These are phyloP conservation scores for Phoenix roebelenii DNA, from an alignment of 176 grass and related monocot genomes.

Conservation along the genomic window DNA sequence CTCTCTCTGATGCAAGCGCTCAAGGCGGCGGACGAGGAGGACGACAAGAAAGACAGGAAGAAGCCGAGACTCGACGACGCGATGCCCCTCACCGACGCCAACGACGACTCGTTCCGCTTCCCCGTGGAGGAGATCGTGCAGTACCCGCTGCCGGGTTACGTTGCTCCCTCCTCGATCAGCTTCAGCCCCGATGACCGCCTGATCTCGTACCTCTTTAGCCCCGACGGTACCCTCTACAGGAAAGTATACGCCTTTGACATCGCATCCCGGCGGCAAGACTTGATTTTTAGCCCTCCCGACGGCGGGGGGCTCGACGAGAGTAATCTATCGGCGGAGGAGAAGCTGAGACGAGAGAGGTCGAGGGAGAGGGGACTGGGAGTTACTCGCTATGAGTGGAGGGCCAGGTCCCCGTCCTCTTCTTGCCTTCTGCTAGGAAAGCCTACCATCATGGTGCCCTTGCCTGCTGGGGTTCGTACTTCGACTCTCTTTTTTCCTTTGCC, in stretches of 20 bases:
- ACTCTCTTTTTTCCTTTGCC: not conserved
- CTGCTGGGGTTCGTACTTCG: slow-evolving; percentile 58
- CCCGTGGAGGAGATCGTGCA: slow-evolving; percentile 76
- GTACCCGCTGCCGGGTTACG: slow-evolving; percentile 82
- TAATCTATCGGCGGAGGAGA: slow-evolving; percentile 79
- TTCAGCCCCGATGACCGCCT: slow-evolving; percentile 86
- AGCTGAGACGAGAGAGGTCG: slow-evolving; percentile 68
- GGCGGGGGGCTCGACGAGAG: slow-evolving; percentile 80
- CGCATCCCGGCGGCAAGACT: slow-evolving; percentile 39
- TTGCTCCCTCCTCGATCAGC: slow-evolving; percentile 51
- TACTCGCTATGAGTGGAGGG: slow-evolving; percentile 78
- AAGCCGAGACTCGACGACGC: slow-evolving; percentile 12
- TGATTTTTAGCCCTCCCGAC: slow-evolving; percentile 61
- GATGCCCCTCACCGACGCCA: slow-evolving; percentile 49
- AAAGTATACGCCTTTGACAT: slow-evolving; percentile 69
- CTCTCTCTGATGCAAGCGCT: slow-evolving; percentile 63
- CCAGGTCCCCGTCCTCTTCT: slow-evolving; percentile 16
- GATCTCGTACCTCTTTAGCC: slow-evolving; percentile 71
- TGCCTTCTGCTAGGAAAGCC: slow-evolving; percentile 13
- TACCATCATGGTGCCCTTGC: slow-evolving; percentile 80
- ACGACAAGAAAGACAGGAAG: slow-evolving; percentile 14
- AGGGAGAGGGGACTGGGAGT: slow-evolving; percentile 91
- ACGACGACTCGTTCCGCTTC: slow-evolving; percentile 24
- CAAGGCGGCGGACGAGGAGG: slow-evolving; percentile 36
- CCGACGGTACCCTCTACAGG: slow-evolving; percentile 74